Percentiles rank a stretch among this genome's conserved stretches.
Conservation (phyloP, 192 early-diverging fungal genomes). For the Podochytrium sp. region DNA sequence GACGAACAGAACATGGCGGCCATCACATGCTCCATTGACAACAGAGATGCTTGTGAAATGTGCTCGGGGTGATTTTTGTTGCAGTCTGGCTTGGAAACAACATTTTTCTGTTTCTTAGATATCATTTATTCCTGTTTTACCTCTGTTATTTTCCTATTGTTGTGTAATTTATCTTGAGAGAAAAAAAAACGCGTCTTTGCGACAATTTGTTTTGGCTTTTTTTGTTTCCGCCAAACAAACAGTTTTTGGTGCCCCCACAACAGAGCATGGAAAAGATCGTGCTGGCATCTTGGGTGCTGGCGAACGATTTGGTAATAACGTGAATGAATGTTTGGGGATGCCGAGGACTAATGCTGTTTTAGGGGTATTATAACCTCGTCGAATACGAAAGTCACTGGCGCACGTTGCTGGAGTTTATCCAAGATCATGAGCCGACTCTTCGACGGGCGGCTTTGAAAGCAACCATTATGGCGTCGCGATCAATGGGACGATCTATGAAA, state of each 20-base stretch:
- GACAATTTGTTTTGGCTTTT: neutral
- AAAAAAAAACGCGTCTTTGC: neutral
- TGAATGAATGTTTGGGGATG: neutral
- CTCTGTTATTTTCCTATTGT: conserved; percentile 1
- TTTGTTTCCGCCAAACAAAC: neutral
- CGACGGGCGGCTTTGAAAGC: conserved; percentile 10
- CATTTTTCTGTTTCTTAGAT: neutral
- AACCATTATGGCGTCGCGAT: neutral
- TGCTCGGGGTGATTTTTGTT: conserved; percentile 55
- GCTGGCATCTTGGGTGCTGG: neutral
- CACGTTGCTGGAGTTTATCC: neutral
- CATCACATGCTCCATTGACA: conserved; percentile 89
- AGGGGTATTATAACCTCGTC: neutral
- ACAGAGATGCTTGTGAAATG: conserved; percentile 90
- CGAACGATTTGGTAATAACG: neutral
- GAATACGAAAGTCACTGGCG: conserved; percentile 19
- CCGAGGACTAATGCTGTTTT: neutral
- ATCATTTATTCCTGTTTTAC: neutral
- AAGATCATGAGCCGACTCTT: conserved; percentile 3
- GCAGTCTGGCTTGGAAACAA: neutral
- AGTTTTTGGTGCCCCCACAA: no score
- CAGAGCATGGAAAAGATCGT: conserved; percentile 15
- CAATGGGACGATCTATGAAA: neutral
- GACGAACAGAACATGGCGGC: conserved; percentile 52
- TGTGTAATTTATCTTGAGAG: neutral